phyloP scores from a whole-genome alignment of 108 stramenopile species.

The Skeletonema tropicum region DNA sequence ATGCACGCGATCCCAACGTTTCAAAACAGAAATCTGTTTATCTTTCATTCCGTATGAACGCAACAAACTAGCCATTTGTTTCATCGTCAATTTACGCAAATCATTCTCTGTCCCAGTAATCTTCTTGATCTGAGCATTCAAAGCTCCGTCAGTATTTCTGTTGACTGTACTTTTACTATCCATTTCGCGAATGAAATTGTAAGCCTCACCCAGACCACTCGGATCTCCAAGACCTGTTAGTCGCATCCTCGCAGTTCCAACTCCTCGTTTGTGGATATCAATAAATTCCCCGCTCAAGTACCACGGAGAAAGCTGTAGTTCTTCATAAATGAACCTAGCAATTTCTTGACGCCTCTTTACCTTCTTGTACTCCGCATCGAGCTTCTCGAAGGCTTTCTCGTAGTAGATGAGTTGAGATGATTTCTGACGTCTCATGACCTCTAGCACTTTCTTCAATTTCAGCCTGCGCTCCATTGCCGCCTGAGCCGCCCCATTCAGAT shows the following conservation, averaged over 20 bases:
- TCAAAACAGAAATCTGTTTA: constrained; percentile 82
- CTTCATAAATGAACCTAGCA: constrained; percentile 86
- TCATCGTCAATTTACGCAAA: constrained; percentile 91
- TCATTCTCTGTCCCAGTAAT: constrained; percentile 89
- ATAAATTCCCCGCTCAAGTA: constrained; percentile 84
- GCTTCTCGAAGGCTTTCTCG: constrained; percentile 66
- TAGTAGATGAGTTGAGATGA: constrained; percentile 55
- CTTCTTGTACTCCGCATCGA: constrained; percentile 65
- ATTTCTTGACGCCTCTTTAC: constrained; percentile 78
- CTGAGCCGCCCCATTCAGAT: constrained; percentile 75
- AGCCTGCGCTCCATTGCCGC: constrained; percentile 59
- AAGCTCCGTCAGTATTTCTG: constrained; percentile 49
- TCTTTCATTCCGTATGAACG: constrained; percentile 86
- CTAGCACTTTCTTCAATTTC: constrained; percentile 70
- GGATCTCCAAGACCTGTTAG: constrained; percentile 91
- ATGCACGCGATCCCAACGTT: constrained; percentile 93
- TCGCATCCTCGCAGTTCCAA: constrained; percentile 85
- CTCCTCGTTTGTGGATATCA: constrained; percentile 86
- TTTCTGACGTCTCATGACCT: constrained; percentile 56
- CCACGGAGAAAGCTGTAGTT: constrained; percentile 86
- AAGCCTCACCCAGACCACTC: constrained; percentile 81
- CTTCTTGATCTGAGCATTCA: constrained; percentile 82
- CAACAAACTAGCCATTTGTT: constrained; percentile 82
- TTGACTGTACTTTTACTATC: constrained; percentile 39
- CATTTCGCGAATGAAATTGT: constrained; percentile 71